Base-by-base conservation (phyloP, 768 basidiomycete species). In the Boletus coccyginus region DNA sequence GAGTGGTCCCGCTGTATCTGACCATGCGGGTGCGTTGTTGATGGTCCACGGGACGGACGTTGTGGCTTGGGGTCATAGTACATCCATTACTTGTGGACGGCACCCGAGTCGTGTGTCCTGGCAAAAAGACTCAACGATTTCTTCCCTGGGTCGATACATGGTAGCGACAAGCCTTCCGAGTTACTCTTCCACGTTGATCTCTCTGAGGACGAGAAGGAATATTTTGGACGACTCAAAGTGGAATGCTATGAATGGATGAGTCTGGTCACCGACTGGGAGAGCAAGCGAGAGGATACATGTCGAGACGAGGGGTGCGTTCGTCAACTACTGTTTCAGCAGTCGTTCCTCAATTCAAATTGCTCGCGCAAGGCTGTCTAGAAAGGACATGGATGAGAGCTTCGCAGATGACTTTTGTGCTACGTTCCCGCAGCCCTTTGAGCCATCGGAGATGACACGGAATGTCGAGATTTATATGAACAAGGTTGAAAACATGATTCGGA, bases 71-170 rank as follows among this genome's bases (percentile, higher is more conserved):
- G 12, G 29, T 5, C 14, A 7, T 42, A 71, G 70, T 61, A 72
- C 21, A 55, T 72, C 1, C 62, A 72, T 53, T 62, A 71, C 46
- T 52, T 71, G 53, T 62, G 63, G 69, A 62, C 62, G 1, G 57
- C 67, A 11, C 64, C 67, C 5, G 71, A 71, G 42, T 64, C 66
- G 29, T 67, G 57, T 53, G 52, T 69, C 10, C 42, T 71, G 0
- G 48, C 43, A 17, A 55, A 55, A 38, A 46, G 52, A 21, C 53
- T 71, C 32, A 63, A 67, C 6, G 61, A 71, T 49, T 63, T 68
- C 44, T 73, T 71, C 38, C 71, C 69, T 9, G 67, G 66, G 8
- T 69, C 57, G n/a, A 32, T 72, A 2, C 35, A 52, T 9, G 60
- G 52, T 19, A 1, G 31, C 3, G 21, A 59, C 9, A 27, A 24